Conservation (phyloP, 1,284 basidiomycete genomes). For the Cutaneotrichosporon cavernicola region DNA sequence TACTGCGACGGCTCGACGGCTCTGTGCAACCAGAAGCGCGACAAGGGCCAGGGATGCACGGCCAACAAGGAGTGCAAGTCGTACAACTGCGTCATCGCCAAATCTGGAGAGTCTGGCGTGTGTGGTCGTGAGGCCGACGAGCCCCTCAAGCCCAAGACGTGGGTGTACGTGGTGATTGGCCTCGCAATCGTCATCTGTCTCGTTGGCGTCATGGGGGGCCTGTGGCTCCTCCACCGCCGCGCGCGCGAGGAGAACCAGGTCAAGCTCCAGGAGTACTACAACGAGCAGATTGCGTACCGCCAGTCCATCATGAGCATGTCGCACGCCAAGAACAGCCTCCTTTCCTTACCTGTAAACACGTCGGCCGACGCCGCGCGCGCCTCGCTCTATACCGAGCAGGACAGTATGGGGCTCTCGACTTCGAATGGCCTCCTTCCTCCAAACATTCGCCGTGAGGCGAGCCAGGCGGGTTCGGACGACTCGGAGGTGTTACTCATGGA, state of each 20-base stretch:
- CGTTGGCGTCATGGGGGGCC: slow-evolving; percentile 63
- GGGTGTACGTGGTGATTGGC: slow-evolving; percentile 72
- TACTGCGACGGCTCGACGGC: slow-evolving; percentile 69
- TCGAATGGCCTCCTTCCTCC: slow-evolving; percentile 32
- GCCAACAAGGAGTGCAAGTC: slow-evolving; percentile 81
- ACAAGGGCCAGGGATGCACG: slow-evolving; percentile 61
- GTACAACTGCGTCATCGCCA: slow-evolving; percentile 66
- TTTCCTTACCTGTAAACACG: slow-evolving; percentile 34
- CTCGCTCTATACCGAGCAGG: slow-evolving; percentile 31
- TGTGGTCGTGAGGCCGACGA: slow-evolving; percentile 65
- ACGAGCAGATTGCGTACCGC: slow-evolving; percentile 60
- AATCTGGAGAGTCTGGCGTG: slow-evolving; percentile 52
- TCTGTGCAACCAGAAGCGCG: slow-evolving; percentile 62
- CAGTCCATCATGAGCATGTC: slow-evolving; percentile 54
- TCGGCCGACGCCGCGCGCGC: slow-evolving; percentile 32
- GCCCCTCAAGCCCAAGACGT: slow-evolving; percentile 64
- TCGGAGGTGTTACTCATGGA: slow-evolving; percentile 23
- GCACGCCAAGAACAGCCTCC: slow-evolving; percentile 49
- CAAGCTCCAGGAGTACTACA: slow-evolving; percentile 80
- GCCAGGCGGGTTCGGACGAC: slow-evolving; percentile 32
- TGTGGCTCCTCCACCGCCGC: slow-evolving; percentile 69
- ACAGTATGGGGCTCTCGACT: slow-evolving; percentile 23
- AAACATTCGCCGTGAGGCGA: slow-evolving; percentile 41
- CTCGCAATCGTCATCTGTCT: slow-evolving; percentile 74
- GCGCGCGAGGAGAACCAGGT: slow-evolving; percentile 71